Evolutionary conservation across 139 green algal genomes (phyloP).

Genomic region (Closterium sp.): DNA sequence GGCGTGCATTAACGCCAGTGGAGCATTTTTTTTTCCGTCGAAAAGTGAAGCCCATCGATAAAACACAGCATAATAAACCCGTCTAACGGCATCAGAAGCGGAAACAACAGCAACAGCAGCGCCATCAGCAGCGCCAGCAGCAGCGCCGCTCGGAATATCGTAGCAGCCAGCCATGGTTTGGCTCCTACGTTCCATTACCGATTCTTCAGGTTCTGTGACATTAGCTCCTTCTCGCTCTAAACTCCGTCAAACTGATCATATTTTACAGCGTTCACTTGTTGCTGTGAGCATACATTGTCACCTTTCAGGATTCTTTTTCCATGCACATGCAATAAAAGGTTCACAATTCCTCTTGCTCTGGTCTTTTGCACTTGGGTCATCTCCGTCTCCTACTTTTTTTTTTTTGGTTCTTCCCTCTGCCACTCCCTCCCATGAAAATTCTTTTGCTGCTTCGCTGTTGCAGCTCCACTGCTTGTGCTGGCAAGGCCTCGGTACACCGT

Average conservation of each 20-base stretch:
- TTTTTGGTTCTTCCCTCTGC: no score
- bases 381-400: neutral
- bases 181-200: neutral
- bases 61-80: neutral
- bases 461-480: neutral
- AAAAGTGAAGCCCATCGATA: neutral
- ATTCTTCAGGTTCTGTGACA: neutral
- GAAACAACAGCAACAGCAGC: neutral
- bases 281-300: no score
- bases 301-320: no score
- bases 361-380: neutral
- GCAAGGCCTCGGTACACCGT: neutral
- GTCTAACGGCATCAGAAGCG: neutral
- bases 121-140: neutral
- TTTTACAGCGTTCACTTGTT: no score
- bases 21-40: neutral
- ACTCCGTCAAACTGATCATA: no score
- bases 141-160: neutral
- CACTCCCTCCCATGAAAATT: neutral
- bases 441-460: neutral
- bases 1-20: neutral
- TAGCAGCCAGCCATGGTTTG: neutral
- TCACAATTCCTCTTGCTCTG: no score
- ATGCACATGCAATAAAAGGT: no score
- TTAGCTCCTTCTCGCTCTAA: neutral